Evolutionary conservation across 179 eudicot genomes (phyloP).

Genomic region (Monotropa hypopitys): DNA sequence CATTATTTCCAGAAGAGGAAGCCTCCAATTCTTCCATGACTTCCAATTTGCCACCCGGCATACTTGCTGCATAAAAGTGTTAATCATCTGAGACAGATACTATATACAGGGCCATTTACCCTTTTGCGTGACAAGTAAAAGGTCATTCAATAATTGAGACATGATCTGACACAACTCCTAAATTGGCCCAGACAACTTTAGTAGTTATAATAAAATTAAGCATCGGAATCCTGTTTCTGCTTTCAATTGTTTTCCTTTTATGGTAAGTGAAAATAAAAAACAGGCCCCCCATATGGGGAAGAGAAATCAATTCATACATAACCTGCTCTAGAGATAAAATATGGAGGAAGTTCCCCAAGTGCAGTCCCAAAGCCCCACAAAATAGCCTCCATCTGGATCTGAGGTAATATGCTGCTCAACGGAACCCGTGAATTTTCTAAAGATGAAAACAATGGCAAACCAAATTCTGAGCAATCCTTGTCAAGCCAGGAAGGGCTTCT

Average conservation of each 20-base stretch:
- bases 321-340: slow-evolving; percentile 98
- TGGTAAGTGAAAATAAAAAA: neutral
- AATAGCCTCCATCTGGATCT: slow-evolving; percentile 80
- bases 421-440: slow-evolving; percentile 51
- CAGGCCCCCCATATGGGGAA: neutral
- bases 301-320: neutral
- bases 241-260: neutral
- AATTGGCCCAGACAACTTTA: no score
- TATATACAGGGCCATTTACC: neutral
- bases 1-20: slow-evolving; percentile 36
- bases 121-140: neutral
- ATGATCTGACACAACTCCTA: neutral
- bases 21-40: slow-evolving; percentile 51
- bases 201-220: no score
- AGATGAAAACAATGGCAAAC: slow-evolving; percentile 56
- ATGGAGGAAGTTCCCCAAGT: slow-evolving; percentile 97
- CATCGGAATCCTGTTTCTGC: neutral
- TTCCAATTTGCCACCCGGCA: slow-evolving; percentile 51
- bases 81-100: neutral
- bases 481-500: slow-evolving; percentile 85
- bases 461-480: slow-evolving; percentile 76
- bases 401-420: slow-evolving; percentile 80
- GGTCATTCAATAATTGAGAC: neutral
- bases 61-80: slow-evolving; percentile 42
- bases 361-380: slow-evolving; percentile 98